Conservation (phyloP, 495 filamentous ascomycete genomes). For the Neurospora sp. region DNA sequence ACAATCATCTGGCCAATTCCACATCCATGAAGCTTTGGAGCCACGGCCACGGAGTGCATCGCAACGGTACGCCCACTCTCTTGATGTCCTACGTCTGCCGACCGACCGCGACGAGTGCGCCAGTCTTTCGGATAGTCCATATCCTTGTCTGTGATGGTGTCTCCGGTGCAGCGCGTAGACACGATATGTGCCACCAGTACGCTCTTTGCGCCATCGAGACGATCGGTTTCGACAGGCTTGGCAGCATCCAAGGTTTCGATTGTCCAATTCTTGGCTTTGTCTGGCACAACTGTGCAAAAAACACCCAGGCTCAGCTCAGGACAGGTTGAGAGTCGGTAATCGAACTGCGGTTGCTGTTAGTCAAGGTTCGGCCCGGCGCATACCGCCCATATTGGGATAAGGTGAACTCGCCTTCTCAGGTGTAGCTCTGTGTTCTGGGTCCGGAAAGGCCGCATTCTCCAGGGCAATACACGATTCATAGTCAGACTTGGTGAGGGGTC, state of each 20-base stretch:
- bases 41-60: slow-evolving; percentile 72
- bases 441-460: slow-evolving; percentile 65
- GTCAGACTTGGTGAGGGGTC: slow-evolving; percentile 61
- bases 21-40: slow-evolving; percentile 62
- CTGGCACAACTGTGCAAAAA: slow-evolving; percentile 51
- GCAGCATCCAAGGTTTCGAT: slow-evolving; percentile 39
- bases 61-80: slow-evolving; percentile 65
- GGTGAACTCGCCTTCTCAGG: slow-evolving; percentile 61
- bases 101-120: slow-evolving; percentile 28
- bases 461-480: slow-evolving; percentile 66
- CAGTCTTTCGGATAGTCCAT: slow-evolving; percentile 67
- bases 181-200: slow-evolving; percentile 77
- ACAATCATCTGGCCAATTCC: slow-evolving; percentile 69
- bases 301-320: slow-evolving; percentile 75
- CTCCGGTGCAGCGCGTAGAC: slow-evolving; percentile 53
- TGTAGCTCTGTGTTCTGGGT: slow-evolving; percentile 57
- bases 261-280: slow-evolving; percentile 34
- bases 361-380: neutral
- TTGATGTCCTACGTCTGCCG: slow-evolving; percentile 45
- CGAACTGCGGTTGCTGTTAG: slow-evolving; percentile 45
- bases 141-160: slow-evolving; percentile 58
- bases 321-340: slow-evolving; percentile 69
- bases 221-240: slow-evolving; percentile 37
- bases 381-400: neutral
- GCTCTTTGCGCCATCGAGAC: slow-evolving; percentile 38